phyloP scores from a whole-genome alignment of 73 alveolate genomes.

The Tetrahymena borealis region DNA sequence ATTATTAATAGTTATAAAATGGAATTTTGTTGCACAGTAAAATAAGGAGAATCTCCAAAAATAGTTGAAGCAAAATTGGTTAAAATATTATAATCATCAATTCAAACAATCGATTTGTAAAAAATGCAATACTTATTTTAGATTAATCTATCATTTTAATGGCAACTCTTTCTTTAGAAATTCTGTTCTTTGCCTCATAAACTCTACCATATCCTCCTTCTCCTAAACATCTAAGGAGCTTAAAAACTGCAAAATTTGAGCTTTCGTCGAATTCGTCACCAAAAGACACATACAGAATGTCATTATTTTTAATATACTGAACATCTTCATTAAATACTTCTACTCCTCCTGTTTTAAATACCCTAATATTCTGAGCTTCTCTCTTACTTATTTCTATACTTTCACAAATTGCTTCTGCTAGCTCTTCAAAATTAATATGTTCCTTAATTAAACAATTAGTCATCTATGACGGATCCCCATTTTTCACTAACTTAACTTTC shows the following conservation, averaged over 20 bases:
- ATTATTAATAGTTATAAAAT: no score
- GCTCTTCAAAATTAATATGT: not conserved
- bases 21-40: no score
- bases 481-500: not conserved
- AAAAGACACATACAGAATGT: not conserved
- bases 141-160: slow-evolving; percentile 43
- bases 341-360: not conserved
- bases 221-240: slow-evolving; percentile 17
- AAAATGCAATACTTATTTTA: not conserved
- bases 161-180: slow-evolving; percentile 63
- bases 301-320: not conserved
- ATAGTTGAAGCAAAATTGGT: no score
- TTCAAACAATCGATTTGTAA: not conserved
- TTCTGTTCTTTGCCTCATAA: slow-evolving; percentile 52
- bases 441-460: not conserved
- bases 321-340: not conserved
- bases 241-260: not conserved
- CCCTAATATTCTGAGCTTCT: not conserved
- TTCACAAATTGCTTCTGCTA: not conserved
- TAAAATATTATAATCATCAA: no score
- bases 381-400: not conserved
- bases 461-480: not conserved
- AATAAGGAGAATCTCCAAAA: no score
- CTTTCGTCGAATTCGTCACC: slow-evolving; percentile 20
- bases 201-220: slow-evolving; percentile 44